Evolutionary conservation across 306 rosid species (phyloP).

Genomic region (Quercus robur): DNA sequence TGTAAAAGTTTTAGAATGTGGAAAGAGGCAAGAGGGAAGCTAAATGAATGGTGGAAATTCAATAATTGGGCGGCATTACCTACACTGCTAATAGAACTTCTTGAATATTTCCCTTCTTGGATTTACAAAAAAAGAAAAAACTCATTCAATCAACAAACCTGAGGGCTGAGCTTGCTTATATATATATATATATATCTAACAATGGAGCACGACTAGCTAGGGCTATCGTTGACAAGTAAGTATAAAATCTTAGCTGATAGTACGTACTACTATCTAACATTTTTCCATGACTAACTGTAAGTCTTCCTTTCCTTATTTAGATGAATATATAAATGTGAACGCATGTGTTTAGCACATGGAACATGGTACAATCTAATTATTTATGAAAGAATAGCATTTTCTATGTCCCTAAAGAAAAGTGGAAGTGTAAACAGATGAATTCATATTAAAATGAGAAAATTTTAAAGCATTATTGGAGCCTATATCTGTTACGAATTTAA

Average conservation of each 20-base stretch:
- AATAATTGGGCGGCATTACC: not conserved
- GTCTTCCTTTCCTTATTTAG: not conserved
- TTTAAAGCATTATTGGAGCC: no score
- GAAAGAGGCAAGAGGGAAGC: not conserved
- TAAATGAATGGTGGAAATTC: not conserved
- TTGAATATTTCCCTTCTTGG: not conserved
- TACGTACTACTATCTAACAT: not conserved
- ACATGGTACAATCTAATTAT: not conserved
- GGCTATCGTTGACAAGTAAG: not conserved
- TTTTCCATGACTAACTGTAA: not conserved
- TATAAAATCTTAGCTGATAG: no score
- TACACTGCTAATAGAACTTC: not conserved
- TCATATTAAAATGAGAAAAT: no score
- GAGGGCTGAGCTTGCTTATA: no score
- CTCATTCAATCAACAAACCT: no score
- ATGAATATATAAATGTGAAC: not conserved
- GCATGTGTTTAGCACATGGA: not conserved
- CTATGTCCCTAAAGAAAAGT: no score
- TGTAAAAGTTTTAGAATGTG: not conserved
- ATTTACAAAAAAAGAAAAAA: not conserved
- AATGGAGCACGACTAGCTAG: not conserved
- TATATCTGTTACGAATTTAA: no score
- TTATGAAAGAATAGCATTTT: not conserved
- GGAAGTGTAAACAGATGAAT: no score
- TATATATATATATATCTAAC: not conserved